These are phyloP conservation scores for Lepraria neglecta DNA, from an alignment of 495 filamentous ascomycete genomes.

Conservation along the genomic window DNA sequence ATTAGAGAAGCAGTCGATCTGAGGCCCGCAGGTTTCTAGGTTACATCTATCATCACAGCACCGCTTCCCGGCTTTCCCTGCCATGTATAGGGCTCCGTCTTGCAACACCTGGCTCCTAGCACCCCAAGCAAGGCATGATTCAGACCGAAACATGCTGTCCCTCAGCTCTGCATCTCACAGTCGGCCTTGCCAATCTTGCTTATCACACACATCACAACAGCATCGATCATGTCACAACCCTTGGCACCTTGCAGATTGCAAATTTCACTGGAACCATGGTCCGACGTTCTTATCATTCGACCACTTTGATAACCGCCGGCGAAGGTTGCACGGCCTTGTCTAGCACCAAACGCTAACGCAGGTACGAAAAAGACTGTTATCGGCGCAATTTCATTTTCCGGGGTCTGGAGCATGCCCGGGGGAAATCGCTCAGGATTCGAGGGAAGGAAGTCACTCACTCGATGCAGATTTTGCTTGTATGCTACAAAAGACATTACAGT, in stretches of 20 bases:
- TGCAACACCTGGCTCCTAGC: too few relatives aligned
- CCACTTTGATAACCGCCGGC: neutral
- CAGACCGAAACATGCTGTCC: too few relatives aligned
- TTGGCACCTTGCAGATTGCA: neutral
- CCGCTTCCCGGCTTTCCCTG: neutral
- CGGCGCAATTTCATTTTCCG: neutral
- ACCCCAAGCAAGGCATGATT: too few relatives aligned
- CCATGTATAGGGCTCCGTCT: too few relatives aligned
- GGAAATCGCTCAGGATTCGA: neutral
- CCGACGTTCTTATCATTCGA: neutral
- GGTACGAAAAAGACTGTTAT: constrained; percentile 1
- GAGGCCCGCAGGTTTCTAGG: too few relatives aligned
- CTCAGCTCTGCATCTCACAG: too few relatives aligned
- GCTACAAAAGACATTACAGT: neutral
- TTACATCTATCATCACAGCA: neutral
- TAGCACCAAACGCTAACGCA: constrained; percentile 1
- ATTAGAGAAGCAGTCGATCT: too few relatives aligned
- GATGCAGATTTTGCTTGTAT: neutral
- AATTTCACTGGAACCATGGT: neutral
- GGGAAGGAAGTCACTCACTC: neutral
- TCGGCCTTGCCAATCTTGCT: too few relatives aligned
- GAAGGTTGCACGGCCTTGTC: neutral
- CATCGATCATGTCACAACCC: neutral
- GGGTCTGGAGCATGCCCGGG: neutral
- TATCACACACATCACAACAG: neutral